Conservation (phyloP, 345 rosid species). For the Syzygium aromaticum region DNA sequence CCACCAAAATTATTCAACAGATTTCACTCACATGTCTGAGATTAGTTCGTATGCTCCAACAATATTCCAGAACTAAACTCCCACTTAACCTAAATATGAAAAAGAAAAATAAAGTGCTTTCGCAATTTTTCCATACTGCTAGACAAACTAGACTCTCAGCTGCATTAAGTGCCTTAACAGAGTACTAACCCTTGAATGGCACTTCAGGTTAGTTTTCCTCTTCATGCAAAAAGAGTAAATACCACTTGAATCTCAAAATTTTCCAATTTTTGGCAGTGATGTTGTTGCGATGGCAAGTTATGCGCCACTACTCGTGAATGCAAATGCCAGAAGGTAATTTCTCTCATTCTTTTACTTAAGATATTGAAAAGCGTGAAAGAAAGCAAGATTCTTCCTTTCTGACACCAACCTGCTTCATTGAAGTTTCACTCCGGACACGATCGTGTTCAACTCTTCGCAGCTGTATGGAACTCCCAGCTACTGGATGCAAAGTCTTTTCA, state of each 20-base stretch:
- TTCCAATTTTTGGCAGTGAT: slow-evolving; percentile 46
- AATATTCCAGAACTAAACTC: not conserved
- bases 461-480: slow-evolving; percentile 94
- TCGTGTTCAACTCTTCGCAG: slow-evolving; percentile 70
- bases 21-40: not conserved
- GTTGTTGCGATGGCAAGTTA: slow-evolving; percentile 88
- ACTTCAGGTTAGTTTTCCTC: not conserved
- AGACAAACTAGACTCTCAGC: not conserved
- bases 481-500: slow-evolving; percentile 77
- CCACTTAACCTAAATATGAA: not conserved
- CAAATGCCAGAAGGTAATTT: slow-evolving; percentile 64
- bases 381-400: not conserved
- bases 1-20: not conserved
- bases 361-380: not conserved
- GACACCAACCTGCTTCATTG: not conserved
- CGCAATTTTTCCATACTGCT: not conserved
- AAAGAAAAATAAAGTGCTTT: not conserved
- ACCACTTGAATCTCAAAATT: slow-evolving; percentile 3
- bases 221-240: not conserved
- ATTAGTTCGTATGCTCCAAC: not conserved
- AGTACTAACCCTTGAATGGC: not conserved
- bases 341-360: not conserved
- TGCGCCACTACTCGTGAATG: slow-evolving; percentile 91
- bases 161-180: not conserved
- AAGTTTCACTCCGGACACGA: slow-evolving; percentile 92